Percentiles rank a stretch among this genome's conserved stretches.
Conservation (phyloP, 2,329 filamentous ascomycete genomes). For the Epichloe elymi region DNA sequence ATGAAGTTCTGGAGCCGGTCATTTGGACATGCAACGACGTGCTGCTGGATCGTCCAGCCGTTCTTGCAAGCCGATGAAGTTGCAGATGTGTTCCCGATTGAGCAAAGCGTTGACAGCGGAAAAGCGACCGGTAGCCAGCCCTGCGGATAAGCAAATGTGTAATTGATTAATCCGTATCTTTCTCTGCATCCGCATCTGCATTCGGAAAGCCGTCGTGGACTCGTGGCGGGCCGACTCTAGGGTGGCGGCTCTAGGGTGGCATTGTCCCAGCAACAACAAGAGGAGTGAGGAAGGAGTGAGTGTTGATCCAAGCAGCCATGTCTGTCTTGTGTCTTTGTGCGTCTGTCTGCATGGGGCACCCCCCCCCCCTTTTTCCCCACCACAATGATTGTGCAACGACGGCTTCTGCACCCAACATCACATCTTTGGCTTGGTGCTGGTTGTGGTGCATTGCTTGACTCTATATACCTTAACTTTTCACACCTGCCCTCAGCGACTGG, state of each 20-base stretch:
- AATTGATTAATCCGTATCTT: too few relatives aligned
- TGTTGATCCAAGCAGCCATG: neutral
- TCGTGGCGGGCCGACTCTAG: too few relatives aligned
- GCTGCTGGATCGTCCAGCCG: too few relatives aligned
- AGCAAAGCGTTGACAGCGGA: too few relatives aligned
- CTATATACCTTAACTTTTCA: neutral
- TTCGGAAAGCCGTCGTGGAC: neutral
- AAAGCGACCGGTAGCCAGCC: too few relatives aligned
- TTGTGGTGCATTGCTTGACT: neutral
- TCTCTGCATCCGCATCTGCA: too few relatives aligned
- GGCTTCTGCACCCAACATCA: neutral
- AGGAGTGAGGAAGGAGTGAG: neutral
- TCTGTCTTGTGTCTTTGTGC: constrained; percentile 1
- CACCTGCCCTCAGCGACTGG: neutral
- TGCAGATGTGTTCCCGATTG: too few relatives aligned
- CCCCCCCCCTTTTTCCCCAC: neutral
- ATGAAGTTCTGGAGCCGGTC: too few relatives aligned
- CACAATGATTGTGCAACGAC: constrained; percentile 3
- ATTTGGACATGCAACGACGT: too few relatives aligned
- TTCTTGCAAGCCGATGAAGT: too few relatives aligned
- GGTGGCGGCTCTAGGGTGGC: neutral
- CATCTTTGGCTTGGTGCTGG: neutral
- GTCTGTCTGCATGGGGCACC: neutral
- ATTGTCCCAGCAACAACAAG: neutral
- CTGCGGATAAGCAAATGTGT: too few relatives aligned